phyloP scores from a whole-genome alignment of 169 alveolate species.

The Babesia bovis region DNA sequence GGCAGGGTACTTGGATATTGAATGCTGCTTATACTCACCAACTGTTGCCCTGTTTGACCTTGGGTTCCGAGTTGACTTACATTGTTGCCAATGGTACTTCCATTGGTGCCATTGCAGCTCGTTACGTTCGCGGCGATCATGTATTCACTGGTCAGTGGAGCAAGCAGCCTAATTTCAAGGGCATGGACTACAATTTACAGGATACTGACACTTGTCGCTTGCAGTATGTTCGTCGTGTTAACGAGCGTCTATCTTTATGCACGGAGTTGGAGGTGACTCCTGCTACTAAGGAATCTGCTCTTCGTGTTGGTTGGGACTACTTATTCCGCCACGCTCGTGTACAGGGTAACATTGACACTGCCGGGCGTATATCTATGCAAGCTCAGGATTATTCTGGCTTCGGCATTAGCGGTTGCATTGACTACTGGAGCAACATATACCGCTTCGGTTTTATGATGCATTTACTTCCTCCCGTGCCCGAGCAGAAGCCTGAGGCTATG shows the following conservation, averaged over 20 bases:
- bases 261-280: conserved; percentile 86
- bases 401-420: conserved; percentile 88
- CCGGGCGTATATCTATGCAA: conserved; percentile 86
- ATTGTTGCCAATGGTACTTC: conserved; percentile 86
- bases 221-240: conserved; percentile 79
- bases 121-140: conserved; percentile 81
- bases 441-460: conserved; percentile 91
- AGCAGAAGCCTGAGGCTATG: conserved; percentile 19
- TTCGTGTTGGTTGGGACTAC: conserved; percentile 87
- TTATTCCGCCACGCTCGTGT: conserved; percentile 89
- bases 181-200: conserved; percentile 72
- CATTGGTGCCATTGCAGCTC: conserved; percentile 84
- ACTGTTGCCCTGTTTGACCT: conserved; percentile 77
- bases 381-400: conserved; percentile 87
- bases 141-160: conserved; percentile 48
- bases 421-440: conserved; percentile 84
- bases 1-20: conserved; percentile 87
- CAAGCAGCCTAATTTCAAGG: conserved; percentile 84
- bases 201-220: conserved; percentile 75
- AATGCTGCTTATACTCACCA: conserved; percentile 85
- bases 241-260: conserved; percentile 86
- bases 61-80: conserved; percentile 88
- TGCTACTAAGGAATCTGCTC: conserved; percentile 77
- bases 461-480: conserved; percentile 82
- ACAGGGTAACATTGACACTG: conserved; percentile 87